A percentile compares a stretch with the other conserved stretches of the same genome.
Conservation (phyloP, 192 early-diverging fungal genomes). For the Entomortierella beljakovae region DNA sequence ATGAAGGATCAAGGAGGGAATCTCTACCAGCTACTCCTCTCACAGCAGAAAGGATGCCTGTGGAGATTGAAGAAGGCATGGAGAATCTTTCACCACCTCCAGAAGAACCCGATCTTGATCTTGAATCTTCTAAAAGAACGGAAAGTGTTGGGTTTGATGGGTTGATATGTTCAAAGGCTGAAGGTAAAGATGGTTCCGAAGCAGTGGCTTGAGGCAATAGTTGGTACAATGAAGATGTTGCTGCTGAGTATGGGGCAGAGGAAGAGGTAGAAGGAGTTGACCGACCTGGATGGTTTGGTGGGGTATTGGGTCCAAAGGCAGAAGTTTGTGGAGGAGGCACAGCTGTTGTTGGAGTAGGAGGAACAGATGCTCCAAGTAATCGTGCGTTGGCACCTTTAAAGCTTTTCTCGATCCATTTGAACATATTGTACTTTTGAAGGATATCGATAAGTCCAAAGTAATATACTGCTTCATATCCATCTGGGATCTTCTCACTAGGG, state of each 20-base stretch:
- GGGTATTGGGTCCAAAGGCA: neutral
- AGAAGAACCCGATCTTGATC: slow-evolving; percentile 4
- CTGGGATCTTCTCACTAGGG: slow-evolving; percentile 13
- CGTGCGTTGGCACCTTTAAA: slow-evolving; percentile 45
- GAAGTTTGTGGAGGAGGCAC: neutral
- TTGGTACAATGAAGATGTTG: slow-evolving; percentile 28
- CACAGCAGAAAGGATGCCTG: neutral
- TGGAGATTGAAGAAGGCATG: neutral
- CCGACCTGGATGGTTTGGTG: slow-evolving; percentile 5
- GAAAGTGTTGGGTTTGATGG: slow-evolving; percentile 23
- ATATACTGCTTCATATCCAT: slow-evolving; percentile 37
- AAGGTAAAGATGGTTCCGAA: slow-evolving; percentile 28
- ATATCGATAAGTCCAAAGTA: slow-evolving; percentile 53
- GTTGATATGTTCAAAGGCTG: neutral
- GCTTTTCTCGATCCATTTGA: slow-evolving; percentile 43
- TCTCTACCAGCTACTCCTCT: neutral
- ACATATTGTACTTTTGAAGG: slow-evolving; percentile 44
- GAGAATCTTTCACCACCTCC: neutral
- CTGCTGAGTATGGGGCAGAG: neutral
- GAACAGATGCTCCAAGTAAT: slow-evolving; percentile 20
- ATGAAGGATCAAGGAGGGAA: neutral
- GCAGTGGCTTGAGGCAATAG: slow-evolving; percentile 30
- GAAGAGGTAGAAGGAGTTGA: slow-evolving; percentile 10
- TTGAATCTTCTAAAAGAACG: slow-evolving; percentile 25
- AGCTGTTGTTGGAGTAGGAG: neutral